Conservation (phyloP, 1,139 yeast genomes). For the Saccharomyces hybrid region DNA sequence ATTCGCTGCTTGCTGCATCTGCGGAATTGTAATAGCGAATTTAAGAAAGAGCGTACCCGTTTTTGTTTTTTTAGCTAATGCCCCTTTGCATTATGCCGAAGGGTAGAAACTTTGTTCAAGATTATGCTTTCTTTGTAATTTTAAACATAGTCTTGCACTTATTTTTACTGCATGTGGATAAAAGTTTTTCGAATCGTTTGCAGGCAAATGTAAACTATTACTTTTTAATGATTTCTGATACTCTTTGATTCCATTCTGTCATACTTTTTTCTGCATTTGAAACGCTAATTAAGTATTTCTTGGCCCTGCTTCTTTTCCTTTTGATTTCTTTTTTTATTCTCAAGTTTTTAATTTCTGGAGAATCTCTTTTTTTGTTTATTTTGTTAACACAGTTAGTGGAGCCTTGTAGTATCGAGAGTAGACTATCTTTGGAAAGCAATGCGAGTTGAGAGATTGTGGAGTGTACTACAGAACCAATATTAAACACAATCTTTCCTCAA, state of each 20-base stretch:
- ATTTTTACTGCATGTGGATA: neutral
- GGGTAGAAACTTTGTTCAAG: neutral
- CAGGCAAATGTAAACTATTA: neutral
- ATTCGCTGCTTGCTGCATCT: neutral
- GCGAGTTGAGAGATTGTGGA: neutral
- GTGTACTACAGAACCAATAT: neutral
- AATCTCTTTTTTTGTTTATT: neutral
- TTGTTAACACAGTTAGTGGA: neutral
- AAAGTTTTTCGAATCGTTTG: neutral
- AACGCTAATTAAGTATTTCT: neutral
- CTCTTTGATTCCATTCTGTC: neutral
- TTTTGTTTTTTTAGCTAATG: neutral
- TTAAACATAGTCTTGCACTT: neutral
- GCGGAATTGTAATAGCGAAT: neutral
- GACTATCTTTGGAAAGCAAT: neutral
- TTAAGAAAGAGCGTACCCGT: neutral
- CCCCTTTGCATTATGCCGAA: constrained; percentile 1
- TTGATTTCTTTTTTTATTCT: neutral
- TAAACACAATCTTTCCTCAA: neutral
- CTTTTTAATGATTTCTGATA: neutral
- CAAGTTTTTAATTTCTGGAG: neutral
- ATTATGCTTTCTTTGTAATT: neutral
- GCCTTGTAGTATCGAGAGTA: neutral
- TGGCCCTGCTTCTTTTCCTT: neutral
- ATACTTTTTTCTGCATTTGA: neutral